phyloP scores from a whole-genome alignment of 768 basidiomycete species.

The Trametes cinnabarina region DNA sequence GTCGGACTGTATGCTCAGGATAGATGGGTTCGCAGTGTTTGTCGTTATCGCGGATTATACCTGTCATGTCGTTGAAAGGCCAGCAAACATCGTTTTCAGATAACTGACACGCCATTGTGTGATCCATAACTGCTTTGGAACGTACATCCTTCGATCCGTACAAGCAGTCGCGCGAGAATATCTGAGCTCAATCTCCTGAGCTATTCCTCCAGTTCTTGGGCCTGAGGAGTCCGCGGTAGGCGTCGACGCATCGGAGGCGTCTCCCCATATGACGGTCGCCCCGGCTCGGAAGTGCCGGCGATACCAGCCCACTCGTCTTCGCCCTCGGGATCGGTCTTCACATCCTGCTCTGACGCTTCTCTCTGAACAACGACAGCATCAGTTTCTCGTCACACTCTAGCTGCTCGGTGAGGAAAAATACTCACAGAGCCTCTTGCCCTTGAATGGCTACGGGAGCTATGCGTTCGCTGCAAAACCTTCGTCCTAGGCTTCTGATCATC shows the following conservation, averaged over 20 bases:
- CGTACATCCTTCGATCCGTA: not conserved
- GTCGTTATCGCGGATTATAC: not conserved
- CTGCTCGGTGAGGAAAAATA: not conserved
- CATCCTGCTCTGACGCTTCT: not conserved
- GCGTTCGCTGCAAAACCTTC: not conserved
- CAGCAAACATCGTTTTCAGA: too few relatives aligned
- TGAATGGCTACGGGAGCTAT: slow-evolving; percentile 1
- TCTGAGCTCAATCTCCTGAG: too few relatives aligned
- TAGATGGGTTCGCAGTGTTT: not conserved
- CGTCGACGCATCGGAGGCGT: slow-evolving; percentile 5
- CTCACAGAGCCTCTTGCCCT: slow-evolving; percentile 5
- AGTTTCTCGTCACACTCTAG: not conserved
- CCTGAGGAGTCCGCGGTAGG: not conserved
- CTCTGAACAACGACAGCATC: not conserved
- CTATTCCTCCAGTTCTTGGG: slow-evolving; percentile 1
- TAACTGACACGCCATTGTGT: too few relatives aligned
- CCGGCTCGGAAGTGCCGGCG: not conserved
- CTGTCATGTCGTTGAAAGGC: not conserved
- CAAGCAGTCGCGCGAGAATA: not conserved
- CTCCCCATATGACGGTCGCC: not conserved
- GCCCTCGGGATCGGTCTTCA: slow-evolving; percentile 10
- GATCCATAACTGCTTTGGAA: not conserved
- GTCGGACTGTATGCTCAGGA: not conserved
- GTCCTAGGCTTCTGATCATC: not conserved
- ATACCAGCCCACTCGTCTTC: not conserved